phyloP scores from a whole-genome alignment of 2,329 filamentous ascomycete genomes.

The Phaeosphaeriaceae sp. region DNA sequence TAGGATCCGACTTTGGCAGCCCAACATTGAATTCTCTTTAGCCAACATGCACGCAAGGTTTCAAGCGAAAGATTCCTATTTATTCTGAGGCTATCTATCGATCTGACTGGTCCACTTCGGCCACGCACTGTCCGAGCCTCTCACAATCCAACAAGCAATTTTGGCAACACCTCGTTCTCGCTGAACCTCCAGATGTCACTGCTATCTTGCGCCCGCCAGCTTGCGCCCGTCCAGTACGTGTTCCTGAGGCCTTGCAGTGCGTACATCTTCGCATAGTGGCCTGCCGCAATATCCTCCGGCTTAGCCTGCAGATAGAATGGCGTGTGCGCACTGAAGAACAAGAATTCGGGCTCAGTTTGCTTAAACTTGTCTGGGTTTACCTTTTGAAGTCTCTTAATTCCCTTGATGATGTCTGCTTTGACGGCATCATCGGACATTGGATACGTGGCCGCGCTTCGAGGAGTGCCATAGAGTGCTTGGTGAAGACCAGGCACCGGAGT shows the following conservation, averaged over 20 bases:
- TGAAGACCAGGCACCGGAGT: neutral
- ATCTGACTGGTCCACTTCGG: too few relatives aligned
- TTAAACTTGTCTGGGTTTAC: neutral
- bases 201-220: constrained; percentile 25
- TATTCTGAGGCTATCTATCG: too few relatives aligned
- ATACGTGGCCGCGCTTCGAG: neutral
- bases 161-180: constrained; percentile 36
- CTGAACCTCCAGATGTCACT: constrained; percentile 28
- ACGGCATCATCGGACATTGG: constrained; percentile 18
- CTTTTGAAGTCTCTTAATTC: constrained; percentile 7
- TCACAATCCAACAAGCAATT: neutral
- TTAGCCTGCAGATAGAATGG: neutral
- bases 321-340: neutral
- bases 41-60: too few relatives aligned
- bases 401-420: constrained; percentile 34
- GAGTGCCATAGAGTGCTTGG: neutral
- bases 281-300: constrained; percentile 3
- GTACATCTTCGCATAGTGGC: constrained; percentile 30
- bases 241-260: constrained; percentile 25
- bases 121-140: too few relatives aligned
- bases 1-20: too few relatives aligned
- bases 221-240: constrained; percentile 32
- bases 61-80: too few relatives aligned
- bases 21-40: too few relatives aligned
- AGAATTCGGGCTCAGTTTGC: neutral